Percentiles rank a stretch among this genome's conserved stretches.
Evolutionary conservation across 2,329 filamentous ascomycete genomes (phyloP).

Genomic region (Colletotrichum liriopes): DNA sequence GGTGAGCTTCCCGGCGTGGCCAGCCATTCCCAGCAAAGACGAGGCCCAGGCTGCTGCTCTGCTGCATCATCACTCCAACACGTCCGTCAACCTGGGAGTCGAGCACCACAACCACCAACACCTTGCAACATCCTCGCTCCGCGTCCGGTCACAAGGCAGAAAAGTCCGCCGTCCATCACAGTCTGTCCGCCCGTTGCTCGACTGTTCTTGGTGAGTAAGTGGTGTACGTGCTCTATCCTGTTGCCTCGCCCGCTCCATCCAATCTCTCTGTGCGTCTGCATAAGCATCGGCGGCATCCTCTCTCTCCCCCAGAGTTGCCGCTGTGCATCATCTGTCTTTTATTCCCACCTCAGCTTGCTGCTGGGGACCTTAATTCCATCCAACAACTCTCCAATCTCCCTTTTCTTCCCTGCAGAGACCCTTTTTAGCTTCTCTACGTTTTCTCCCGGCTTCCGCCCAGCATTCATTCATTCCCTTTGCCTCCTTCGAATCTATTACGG

Average conservation of each 20-base stretch:
- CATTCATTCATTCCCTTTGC: not conserved
- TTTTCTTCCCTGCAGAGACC: not conserved
- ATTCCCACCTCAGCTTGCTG: not conserved
- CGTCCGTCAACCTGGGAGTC: not conserved
- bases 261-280: not conserved
- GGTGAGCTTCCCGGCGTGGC: not conserved
- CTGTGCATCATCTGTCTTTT: not conserved
- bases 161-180: not conserved
- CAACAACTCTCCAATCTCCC: not conserved
- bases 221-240: slow-evolving; percentile 13
- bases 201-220: slow-evolving; percentile 4
- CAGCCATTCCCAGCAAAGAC: slow-evolving; percentile 31
- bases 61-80: slow-evolving; percentile 39
- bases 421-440: not conserved
- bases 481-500: not conserved
- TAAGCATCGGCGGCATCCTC: not conserved
- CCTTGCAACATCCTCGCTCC: not conserved
- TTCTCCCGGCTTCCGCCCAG: not conserved
- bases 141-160: not conserved
- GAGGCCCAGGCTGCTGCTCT: slow-evolving; percentile 38
- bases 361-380: not conserved
- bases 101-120: not conserved
- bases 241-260: slow-evolving; percentile 15
- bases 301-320: not conserved
- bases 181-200: not conserved